phyloP scores from a whole-genome alignment of 1,284 basidiomycete species.

The Sanguinoderma infundibulare region DNA sequence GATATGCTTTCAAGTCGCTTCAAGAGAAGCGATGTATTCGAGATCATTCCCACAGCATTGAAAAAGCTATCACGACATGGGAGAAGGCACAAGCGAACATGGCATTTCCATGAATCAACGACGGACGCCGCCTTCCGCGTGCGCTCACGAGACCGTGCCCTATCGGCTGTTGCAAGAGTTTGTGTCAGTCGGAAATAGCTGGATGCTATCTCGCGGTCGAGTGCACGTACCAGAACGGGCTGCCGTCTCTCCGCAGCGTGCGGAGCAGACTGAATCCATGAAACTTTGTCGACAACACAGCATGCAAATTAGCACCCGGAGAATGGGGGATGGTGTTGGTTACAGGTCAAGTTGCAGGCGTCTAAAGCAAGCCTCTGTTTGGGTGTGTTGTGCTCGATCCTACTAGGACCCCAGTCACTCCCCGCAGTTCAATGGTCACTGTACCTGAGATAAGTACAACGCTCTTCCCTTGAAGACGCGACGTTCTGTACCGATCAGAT shows the following conservation, averaged over 20 bases:
- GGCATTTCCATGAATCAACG: not conserved
- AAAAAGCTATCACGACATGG: not conserved
- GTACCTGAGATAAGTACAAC: not conserved
- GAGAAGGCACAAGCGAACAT: not conserved
- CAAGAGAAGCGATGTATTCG: no score
- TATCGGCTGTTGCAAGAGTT: not conserved
- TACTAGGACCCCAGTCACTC: not conserved
- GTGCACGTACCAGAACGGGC: not conserved
- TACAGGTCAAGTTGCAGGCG: not conserved
- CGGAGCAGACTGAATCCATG: not conserved
- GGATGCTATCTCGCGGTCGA: not conserved
- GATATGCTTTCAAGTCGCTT: not conserved
- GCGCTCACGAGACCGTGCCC: not conserved
- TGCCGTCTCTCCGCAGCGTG: not conserved
- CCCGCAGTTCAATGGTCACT: not conserved
- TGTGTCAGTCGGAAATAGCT: not conserved
- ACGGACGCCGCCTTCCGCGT: not conserved
- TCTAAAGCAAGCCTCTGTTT: not conserved
- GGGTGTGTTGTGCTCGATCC: not conserved
- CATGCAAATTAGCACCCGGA: not conserved
- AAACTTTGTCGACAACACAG: not conserved
- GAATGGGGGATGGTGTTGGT: not conserved
- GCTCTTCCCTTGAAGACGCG: no score
- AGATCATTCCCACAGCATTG: not conserved
- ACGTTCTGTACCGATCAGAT: not conserved